These are phyloP conservation scores for Straminergon stramineum DNA, from an alignment of 225 moss, liverwort and hornwort species.

Conservation along the genomic window DNA sequence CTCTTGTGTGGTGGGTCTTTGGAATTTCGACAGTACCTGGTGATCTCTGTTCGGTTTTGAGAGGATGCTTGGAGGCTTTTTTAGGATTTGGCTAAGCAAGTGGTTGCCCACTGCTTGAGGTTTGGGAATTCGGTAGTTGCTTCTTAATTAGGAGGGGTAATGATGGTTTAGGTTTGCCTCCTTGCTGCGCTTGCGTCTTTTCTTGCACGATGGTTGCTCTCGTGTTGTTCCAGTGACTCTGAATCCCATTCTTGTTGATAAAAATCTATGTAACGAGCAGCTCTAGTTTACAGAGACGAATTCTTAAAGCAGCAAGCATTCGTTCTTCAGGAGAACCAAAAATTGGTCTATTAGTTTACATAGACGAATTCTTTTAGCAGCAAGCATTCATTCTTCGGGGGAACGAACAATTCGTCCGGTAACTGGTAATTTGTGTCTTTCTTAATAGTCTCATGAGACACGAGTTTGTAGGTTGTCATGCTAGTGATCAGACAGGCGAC, in stretches of 20 bases:
- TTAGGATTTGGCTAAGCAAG: background rate
- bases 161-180: background rate
- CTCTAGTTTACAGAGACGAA: background rate
- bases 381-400: background rate
- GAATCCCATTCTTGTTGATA: background rate
- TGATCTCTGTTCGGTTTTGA: background rate
- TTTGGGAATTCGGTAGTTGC: background rate
- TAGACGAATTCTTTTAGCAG: background rate
- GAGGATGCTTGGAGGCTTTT: background rate
- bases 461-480: background rate
- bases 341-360: background rate
- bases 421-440: background rate
- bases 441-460: background rate
- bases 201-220: background rate
- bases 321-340: background rate
- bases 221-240: background rate
- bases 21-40: background rate
- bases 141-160: background rate
- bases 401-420: background rate
- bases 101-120: background rate
- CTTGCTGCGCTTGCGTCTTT: background rate
- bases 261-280: background rate
- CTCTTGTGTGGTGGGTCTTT: background rate
- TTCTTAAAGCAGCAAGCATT: background rate
- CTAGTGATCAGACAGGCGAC: background rate